Evolutionary conservation across 495 filamentous ascomycete species (phyloP).

Genomic region (Gamarada debralockiae): DNA sequence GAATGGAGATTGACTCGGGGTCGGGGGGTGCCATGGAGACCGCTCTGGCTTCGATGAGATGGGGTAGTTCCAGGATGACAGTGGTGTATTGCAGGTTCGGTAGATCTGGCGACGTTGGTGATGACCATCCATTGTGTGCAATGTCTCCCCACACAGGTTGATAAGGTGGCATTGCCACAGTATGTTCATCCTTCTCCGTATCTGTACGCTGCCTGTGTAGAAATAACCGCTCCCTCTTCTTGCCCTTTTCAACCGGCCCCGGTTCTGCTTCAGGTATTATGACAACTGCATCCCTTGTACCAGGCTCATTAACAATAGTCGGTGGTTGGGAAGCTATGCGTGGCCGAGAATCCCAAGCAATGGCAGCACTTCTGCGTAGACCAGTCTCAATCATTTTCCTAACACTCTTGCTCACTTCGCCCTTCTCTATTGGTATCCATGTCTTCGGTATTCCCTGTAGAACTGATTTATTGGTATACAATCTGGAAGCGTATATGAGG

Average conservation of each 20-base stretch:
- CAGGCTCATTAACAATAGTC: conserved; percentile 10
- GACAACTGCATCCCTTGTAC: neutral
- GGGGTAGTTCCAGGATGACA: conserved; percentile 83
- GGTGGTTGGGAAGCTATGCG: conserved; percentile 32
- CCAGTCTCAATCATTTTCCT: conserved; percentile 67
- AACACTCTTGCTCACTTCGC: conserved; percentile 68
- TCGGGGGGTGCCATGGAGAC: conserved; percentile 74
- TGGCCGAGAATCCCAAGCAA: conserved; percentile 77
- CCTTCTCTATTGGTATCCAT: conserved; percentile 78
- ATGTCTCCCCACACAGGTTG: conserved; percentile 64
- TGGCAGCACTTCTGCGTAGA: conserved; percentile 69
- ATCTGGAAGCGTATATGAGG: conserved; percentile 78
- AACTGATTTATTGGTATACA: conserved; percentile 81
- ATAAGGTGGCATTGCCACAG: conserved; percentile 10
- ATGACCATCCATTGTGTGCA: conserved; percentile 85
- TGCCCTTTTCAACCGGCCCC: neutral
- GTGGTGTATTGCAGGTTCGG: conserved; percentile 74
- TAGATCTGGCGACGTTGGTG: conserved; percentile 67
- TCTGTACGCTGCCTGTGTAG: neutral
- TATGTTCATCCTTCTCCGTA: conserved; percentile 9
- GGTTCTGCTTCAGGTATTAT: neutral
- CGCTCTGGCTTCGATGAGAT: conserved; percentile 91
- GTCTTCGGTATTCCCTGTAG: conserved; percentile 79
- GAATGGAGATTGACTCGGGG: conserved; percentile 34
- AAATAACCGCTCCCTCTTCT: neutral